Evolutionary conservation across 768 basidiomycete genomes (phyloP).

Genomic region (Scleroderma bovista): DNA sequence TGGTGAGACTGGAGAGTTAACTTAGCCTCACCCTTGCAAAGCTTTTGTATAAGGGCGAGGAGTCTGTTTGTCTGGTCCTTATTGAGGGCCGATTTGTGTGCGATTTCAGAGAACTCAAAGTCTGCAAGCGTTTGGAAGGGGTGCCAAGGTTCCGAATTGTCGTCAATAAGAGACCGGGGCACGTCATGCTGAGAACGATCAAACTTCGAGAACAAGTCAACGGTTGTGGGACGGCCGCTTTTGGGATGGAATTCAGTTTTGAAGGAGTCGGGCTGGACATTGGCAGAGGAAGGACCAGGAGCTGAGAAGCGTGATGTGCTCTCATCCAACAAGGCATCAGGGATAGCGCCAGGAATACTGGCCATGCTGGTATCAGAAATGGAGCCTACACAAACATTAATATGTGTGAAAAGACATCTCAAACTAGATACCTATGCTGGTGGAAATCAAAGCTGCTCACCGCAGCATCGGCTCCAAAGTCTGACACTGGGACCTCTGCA

Average conservation of each 20-base stretch:
- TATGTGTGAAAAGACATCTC: neutral
- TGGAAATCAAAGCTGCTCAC: neutral
- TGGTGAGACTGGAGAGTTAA: neutral
- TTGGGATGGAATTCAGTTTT: constrained; percentile 6
- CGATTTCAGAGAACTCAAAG: constrained; percentile 8
- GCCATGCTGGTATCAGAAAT: neutral
- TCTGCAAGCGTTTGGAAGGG: constrained; percentile 2
- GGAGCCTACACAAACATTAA: neutral
- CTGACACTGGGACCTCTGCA: no score
- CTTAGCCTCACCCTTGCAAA: neutral
- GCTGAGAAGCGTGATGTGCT: neutral
- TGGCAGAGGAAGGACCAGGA: neutral
- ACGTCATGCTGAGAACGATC: neutral
- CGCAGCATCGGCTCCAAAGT: neutral
- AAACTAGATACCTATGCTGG: neutral
- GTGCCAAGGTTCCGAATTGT: constrained; percentile 1
- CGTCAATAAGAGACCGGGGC: neutral
- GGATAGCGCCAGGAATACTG: neutral
- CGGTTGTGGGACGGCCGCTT: neutral
- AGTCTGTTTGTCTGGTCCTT: constrained; percentile 2
- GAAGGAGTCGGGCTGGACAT: neutral
- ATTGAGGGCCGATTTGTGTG: constrained; percentile 1
- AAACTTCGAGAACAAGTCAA: constrained; percentile 3
- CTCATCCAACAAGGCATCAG: neutral
- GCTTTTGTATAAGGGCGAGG: neutral